phyloP scores from a whole-genome alignment of 352 stramenopile species.

The Globisporangium splendens region DNA sequence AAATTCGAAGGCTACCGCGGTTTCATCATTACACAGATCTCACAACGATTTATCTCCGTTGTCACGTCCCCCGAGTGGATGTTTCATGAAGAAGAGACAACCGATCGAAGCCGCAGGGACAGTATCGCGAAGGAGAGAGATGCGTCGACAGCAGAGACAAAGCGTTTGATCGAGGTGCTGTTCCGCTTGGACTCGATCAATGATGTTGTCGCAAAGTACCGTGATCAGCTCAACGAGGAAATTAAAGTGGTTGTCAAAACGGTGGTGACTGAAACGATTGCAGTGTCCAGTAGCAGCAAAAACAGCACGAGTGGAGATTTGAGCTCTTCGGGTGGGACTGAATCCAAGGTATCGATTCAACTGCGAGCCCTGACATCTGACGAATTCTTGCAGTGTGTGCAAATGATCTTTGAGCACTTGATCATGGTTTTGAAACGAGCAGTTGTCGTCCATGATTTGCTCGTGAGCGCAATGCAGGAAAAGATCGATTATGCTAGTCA shows the following conservation, averaged over 20 bases:
- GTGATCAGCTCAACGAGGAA: slow-evolving; percentile 81
- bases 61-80: slow-evolving; percentile 83
- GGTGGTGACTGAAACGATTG: slow-evolving; percentile 86
- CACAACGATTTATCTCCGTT: slow-evolving; percentile 72
- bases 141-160: slow-evolving; percentile 37
- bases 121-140: slow-evolving; percentile 33
- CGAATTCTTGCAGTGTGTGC: slow-evolving; percentile 83
- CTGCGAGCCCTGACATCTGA: slow-evolving; percentile 74
- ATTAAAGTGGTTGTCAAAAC: slow-evolving; percentile 87
- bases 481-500: slow-evolving; percentile 50
- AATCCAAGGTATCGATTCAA: slow-evolving; percentile 84
- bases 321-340: slow-evolving; percentile 16
- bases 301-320: slow-evolving; percentile 13
- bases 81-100: slow-evolving; percentile 55
- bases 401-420: slow-evolving; percentile 90
- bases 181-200: slow-evolving; percentile 72
- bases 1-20: slow-evolving; percentile 70
- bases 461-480: slow-evolving; percentile 70
- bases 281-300: slow-evolving; percentile 52
- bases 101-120: slow-evolving; percentile 6
- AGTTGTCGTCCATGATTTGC: slow-evolving; percentile 69
- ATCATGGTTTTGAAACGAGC: slow-evolving; percentile 77
- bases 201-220: slow-evolving; percentile 72
- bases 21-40: slow-evolving; percentile 79
- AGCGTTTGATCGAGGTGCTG: slow-evolving; percentile 59